phyloP scores from a whole-genome alignment of 2,329 filamentous ascomycete genomes.

The Waltergamsia citrina region DNA sequence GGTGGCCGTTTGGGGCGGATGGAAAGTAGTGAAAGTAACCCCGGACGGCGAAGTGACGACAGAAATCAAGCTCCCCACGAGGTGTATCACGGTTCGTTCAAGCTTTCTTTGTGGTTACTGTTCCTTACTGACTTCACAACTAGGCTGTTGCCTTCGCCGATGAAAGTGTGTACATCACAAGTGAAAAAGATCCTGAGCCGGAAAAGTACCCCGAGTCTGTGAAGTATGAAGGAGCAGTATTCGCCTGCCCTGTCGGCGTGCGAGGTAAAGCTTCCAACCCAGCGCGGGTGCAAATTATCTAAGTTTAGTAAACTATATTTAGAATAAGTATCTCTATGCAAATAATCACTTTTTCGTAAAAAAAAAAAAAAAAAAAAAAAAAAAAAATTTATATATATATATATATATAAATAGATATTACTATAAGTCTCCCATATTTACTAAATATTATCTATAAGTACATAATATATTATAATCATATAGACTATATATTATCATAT shows the following conservation, averaged over 20 bases:
- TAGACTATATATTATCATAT: too few relatives aligned
- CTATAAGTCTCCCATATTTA: too few relatives aligned
- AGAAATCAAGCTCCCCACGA: conserved; percentile 8
- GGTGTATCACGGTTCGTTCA: conserved; percentile 7
- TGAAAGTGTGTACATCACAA: conserved; percentile 9
- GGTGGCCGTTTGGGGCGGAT: conserved; percentile 8
- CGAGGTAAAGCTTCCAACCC: conserved; percentile 1
- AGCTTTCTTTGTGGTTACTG: not conserved
- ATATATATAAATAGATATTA: too few relatives aligned
- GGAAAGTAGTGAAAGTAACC: conserved; percentile 8
- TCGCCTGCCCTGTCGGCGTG: conserved; percentile 9
- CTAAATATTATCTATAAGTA: too few relatives aligned
- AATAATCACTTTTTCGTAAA: too few relatives aligned
- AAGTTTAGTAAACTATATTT: too few relatives aligned
- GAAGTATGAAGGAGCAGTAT: conserved; percentile 6
- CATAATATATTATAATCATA: too few relatives aligned
- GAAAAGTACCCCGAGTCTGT: conserved; percentile 9
- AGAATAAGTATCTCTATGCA: too few relatives aligned
- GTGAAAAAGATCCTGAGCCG: conserved; percentile 8
- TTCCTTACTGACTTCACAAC: not conserved
- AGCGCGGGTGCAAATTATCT: not conserved
- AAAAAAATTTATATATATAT: too few relatives aligned
- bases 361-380: too few relatives aligned
- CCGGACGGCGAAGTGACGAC: conserved; percentile 8
- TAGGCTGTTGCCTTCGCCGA: conserved; percentile 10